Evolutionary conservation across 805 yeast genomes (phyloP).

Genomic region (Saccharomycopsis guyanensis): DNA sequence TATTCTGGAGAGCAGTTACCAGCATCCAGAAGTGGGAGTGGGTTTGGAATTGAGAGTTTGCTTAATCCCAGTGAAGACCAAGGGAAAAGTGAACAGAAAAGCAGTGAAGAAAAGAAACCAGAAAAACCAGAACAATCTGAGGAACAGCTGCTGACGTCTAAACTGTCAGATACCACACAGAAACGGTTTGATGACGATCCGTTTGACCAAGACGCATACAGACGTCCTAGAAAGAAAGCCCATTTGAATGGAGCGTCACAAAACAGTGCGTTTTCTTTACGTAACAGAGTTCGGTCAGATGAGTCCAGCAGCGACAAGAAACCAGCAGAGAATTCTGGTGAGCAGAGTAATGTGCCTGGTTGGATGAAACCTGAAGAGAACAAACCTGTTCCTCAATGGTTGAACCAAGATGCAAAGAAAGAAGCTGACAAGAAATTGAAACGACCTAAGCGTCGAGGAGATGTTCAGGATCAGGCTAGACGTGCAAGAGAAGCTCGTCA

Average conservation of each 20-base stretch:
- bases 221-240: slow-evolving; percentile 2
- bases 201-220: neutral
- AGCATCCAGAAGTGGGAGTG: neutral
- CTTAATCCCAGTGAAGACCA: neutral
- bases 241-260: neutral
- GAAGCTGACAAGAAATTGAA: slow-evolving; percentile 5
- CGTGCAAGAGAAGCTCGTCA: slow-evolving; percentile 14
- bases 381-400: neutral
- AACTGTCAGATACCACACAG: too few relatives aligned
- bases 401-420: neutral
- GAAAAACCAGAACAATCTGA: neutral
- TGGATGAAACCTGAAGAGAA: slow-evolving; percentile 7
- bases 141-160: too few relatives aligned
- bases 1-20: slow-evolving; percentile 9
- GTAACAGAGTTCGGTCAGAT: slow-evolving; percentile 4
- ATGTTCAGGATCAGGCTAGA: slow-evolving; percentile 23
- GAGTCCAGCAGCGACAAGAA: neutral
- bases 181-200: too few relatives aligned
- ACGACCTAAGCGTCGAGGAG: slow-evolving; percentile 23
- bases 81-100: neutral
- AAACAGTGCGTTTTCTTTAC: slow-evolving; percentile 6
- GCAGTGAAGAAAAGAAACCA: neutral
- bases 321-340: neutral
- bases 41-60: neutral
- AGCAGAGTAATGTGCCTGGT: neutral